Evolutionary conservation across 257 asterid species (phyloP), one percentile per base, ranked within the genome.

Genomic region (Petunia secreta): DNA sequence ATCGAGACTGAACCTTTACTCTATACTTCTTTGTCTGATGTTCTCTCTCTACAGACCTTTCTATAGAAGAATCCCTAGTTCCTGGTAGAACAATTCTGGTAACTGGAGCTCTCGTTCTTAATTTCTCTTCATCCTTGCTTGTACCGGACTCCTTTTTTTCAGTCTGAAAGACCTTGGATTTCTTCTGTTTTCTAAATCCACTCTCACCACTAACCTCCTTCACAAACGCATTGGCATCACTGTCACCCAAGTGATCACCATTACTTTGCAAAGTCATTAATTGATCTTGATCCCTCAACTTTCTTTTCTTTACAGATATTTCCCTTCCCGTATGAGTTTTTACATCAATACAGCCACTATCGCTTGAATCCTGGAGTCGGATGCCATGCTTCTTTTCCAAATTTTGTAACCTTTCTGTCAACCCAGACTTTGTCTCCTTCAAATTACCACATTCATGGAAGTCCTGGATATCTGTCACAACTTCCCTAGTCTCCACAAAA

Each of bases 131-230:
- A 63, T 37, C 78, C 54, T 85, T 82, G 77, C 69, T 64, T 78
- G 82, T 79, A 73, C 83, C 84, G 77, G 84, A 81, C 83, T 81
- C 93, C 50, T 86, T 85, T 40, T 86, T 91, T 59, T 86, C 96
- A 86, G 79, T 65, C 75, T 87, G 90, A 66, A 87, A 87, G 77
- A 80, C 84, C 85, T 85, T 83, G 40, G 82, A 63, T 81, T 89
- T 94, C 87, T 89, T 88, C 34, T 83, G 86, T 82, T 88, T 89
- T 75, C 83, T 87, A 80, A 85, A 79, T 83, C 85, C 94, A 86
- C 85, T 82, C 76, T 82, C 86, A 66, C 85, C 83, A 37, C 79
- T 81, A 80, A 87, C 89, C 84, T 85, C 87, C 62, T 86, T 84
- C 75, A 86, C 44, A 34, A 82, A 73, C 62, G 75, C 76, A 55